Evolutionary conservation across 2,329 filamentous ascomycete genomes (phyloP).

Genomic region (Botrytis porri): DNA sequence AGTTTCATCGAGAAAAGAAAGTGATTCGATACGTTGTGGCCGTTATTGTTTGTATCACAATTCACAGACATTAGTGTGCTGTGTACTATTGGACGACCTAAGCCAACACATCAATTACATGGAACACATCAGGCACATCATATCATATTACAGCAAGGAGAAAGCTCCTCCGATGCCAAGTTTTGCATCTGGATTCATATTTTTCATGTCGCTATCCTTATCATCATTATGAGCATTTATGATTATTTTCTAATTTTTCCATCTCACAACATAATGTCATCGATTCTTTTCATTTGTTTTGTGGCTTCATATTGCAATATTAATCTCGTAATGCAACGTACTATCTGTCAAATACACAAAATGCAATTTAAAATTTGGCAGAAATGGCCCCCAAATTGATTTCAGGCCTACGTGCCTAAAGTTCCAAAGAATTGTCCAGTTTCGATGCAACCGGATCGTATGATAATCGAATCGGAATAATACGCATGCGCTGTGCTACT

Average conservation of each 20-base stretch:
- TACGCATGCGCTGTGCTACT: background rate
- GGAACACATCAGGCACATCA: background rate
- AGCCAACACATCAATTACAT: conserved; percentile 12
- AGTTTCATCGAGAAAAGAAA: background rate
- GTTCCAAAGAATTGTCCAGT: background rate
- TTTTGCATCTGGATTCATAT: background rate
- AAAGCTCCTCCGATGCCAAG: background rate
- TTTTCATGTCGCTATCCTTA: background rate
- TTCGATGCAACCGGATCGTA: background rate
- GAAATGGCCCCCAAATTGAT: background rate
- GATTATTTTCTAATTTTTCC: background rate
- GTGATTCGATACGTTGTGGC: background rate
- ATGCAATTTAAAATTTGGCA: background rate
- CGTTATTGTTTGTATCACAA: conserved; percentile 2
- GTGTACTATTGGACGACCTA: conserved; percentile 12
- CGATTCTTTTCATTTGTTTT: background rate
- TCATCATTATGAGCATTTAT: background rate
- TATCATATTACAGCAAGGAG: background rate
- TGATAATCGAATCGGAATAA: background rate
- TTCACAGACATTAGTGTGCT: background rate
- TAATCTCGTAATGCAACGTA: background rate
- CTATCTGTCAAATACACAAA: background rate
- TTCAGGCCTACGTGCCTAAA: background rate
- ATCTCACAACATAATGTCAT: conserved; percentile 1
- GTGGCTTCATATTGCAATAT: background rate